phyloP scores from a whole-genome alignment of 2,329 filamentous ascomycete genomes.

The Beauveria varroae region DNA sequence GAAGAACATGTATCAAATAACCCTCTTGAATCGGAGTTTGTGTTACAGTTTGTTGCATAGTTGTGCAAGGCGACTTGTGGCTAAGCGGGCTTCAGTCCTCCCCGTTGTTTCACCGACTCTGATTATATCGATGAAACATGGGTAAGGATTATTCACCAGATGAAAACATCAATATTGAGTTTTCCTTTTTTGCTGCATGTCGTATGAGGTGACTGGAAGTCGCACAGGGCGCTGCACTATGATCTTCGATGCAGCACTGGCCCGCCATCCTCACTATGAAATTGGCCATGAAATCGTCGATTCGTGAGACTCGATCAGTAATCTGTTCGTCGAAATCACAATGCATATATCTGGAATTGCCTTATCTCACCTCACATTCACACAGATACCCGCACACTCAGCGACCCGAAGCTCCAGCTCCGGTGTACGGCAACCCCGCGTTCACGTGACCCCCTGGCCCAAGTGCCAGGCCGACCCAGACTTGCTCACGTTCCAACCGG shows the following conservation, averaged over 20 bases:
- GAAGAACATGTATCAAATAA: background rate
- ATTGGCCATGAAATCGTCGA: background rate
- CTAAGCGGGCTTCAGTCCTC: background rate
- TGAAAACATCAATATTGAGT: background rate
- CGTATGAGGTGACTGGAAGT: background rate
- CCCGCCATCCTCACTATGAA: background rate
- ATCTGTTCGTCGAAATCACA: background rate
- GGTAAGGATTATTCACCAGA: too few species aligned
- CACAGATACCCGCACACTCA: background rate
- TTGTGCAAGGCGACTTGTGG: background rate
- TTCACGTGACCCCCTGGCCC: constrained; percentile 25
- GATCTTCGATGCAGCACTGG: background rate
- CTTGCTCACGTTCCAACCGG: background rate
- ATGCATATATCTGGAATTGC: background rate
- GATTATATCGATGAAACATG: background rate
- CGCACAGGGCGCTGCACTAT: background rate
- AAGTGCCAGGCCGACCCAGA: background rate
- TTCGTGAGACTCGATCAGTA: background rate
- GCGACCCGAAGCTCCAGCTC: background rate
- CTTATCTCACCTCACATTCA: background rate
- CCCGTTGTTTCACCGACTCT: background rate
- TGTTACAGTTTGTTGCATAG: background rate
- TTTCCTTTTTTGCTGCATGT: background rate
- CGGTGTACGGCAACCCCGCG: constrained; percentile 20
- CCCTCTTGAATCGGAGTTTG: background rate